Evolutionary conservation across 2,329 filamentous ascomycete species (phyloP), one percentile per base, ranked within the genome.

Genomic region (Metarhizium anisopliae): DNA sequence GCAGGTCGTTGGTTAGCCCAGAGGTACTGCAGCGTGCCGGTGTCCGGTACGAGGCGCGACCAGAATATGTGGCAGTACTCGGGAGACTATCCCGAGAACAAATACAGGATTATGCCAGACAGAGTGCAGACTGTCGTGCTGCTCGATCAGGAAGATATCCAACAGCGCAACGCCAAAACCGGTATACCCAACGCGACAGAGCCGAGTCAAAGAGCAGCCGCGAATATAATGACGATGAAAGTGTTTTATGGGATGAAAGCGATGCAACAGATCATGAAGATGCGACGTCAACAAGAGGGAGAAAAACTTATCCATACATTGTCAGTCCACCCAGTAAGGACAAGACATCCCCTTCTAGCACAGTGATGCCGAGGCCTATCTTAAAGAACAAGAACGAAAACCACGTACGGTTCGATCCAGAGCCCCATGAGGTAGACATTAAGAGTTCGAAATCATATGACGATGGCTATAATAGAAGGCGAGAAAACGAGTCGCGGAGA

Each of bases 371-470:
- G 2, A 83, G 82, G 61, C 77, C 80, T 5, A 84, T 84, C n/a
- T 70, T 84, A 18, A 84, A 84, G 70, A 84, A 84, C 64, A 77
- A 75, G 61, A 81, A 82, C 58, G 76, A 77, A 50, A 78, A 83
- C 57, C 78, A 78, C 50, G 79, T 84, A 5, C 75, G 76, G 4
- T 82, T 82, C 57, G 75, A 78, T 42, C 72, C 74, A 1, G 73
- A 78, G 61, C 74, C 75, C 16, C 66, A 74, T 55, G 72, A 81
- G 64, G 64, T 81, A 47, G 66, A 73, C 51, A 53, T 65, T 2
- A 64, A 63, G 30, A 64, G 62, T 47, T 57, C 64, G 29, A 63
- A 61, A 10, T 66, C 64, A 36, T 62, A 61, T 50, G 67, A 70
- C 5, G 67, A 70, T 4, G 69, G 71, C 16, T 63, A 69, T 3